Conservation (phyloP, 2,329 filamentous ascomycete species). For the Cladorrhinum sp. region DNA sequence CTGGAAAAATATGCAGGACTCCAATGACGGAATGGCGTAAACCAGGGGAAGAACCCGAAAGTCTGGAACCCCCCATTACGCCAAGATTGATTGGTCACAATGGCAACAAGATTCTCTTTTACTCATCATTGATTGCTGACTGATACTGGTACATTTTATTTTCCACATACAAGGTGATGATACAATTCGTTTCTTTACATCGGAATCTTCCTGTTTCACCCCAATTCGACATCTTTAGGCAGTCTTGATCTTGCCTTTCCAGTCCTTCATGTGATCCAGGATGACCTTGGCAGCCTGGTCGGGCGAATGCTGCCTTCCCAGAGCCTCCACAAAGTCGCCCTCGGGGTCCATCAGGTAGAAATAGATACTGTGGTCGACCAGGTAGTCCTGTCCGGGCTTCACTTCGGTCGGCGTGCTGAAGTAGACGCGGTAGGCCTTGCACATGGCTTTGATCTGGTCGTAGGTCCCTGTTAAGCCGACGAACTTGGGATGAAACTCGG, state of each 20-base stretch:
- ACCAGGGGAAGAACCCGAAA: neutral
- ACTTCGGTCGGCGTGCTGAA: conserved; percentile 89
- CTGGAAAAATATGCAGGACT: neutral
- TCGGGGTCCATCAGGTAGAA: conserved; percentile 99
- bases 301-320: conserved; percentile 90
- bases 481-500: conserved; percentile 84
- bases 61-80: neutral
- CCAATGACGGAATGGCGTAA: neutral
- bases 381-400: conserved; percentile 89
- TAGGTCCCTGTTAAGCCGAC: conserved; percentile 90
- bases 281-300: conserved; percentile 83
- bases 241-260: conserved; percentile 35
- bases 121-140: no score
- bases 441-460: conserved; percentile 88
- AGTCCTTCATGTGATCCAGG: conserved; percentile 73
- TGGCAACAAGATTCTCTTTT: neutral
- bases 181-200: conserved; percentile 10
- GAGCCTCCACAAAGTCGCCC: conserved; percentile 95
- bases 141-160: neutral
- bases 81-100: conserved; percentile 1
- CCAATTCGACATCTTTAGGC: conserved; percentile 6
- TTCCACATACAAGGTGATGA: conserved; percentile 8
- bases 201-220: neutral
- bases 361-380: conserved; percentile 99
- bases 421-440: conserved; percentile 95